Conservation (phyloP, 2,329 filamentous ascomycete genomes). For the Myriosclerotinia scirpicola region DNA sequence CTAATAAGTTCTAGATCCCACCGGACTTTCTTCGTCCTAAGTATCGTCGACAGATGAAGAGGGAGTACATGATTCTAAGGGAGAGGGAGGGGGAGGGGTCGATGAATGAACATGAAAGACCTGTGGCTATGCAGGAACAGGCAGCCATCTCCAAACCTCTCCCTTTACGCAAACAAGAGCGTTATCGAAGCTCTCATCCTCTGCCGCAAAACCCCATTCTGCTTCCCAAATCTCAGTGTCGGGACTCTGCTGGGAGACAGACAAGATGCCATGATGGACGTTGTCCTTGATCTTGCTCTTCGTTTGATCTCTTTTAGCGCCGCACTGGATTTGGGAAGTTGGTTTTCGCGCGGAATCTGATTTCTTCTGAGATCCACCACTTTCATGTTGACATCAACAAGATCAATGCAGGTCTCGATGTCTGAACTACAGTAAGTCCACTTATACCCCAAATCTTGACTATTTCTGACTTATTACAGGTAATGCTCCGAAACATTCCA, state of each 20-base stretch:
- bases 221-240: neutral
- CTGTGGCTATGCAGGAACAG: too few species aligned
- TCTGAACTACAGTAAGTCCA: constrained; percentile 67
- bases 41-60: too few species aligned
- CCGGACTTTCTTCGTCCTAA: neutral
- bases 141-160: too few species aligned
- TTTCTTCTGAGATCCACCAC: constrained; percentile 50
- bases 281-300: neutral
- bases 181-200: too few species aligned
- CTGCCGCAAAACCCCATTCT: neutral
- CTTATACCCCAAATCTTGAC: constrained; percentile 15
- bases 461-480: constrained; percentile 48
- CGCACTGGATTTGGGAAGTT: neutral
- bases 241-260: neutral
- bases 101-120: too few species aligned
- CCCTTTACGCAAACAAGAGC: too few species aligned
- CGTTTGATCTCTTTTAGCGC: neutral
- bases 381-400: constrained; percentile 61
- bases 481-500: constrained; percentile 90
- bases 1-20: neutral
- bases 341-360: constrained; percentile 40
- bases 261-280: neutral
- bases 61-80: too few species aligned
- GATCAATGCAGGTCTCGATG: constrained; percentile 67
- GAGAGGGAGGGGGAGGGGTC: too few species aligned